Base-by-base conservation (phyloP, 2,329 filamentous ascomycete genomes). In the Leptographium flavum region DNA sequence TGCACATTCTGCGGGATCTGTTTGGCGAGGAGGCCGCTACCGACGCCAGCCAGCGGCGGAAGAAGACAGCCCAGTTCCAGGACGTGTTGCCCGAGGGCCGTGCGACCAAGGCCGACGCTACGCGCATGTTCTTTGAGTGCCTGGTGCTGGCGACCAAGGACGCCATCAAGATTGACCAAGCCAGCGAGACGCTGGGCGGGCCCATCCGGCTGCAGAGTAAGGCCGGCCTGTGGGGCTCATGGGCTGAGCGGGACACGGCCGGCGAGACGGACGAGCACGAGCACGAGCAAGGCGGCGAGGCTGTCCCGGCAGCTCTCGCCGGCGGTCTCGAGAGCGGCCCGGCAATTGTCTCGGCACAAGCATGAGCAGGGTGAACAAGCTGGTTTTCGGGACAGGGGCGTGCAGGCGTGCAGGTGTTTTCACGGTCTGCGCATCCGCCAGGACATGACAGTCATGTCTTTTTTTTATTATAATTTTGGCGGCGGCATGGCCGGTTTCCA, bases 81-180 rank as follows among this genome's bases (percentile, higher is more conserved):
- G 83, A 94, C 47, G 73, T 98, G 40, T 73, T 95, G 30, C 92
- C 92, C 0, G 86, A 94, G 63, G 67, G 72, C 52, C 76, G 74
- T 49, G 90, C 90, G 1, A 87, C 75, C 53, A 85, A 86, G 62
- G 83, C 83, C 9, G 92, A 96, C 56, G 92, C 92, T 0, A 98
- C 92, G 37, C 95, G 95, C 72, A 95, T 98, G 87, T 98, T 98
- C 68, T 98, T 98, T 56, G 92, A 98, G 65, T 82, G 92, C 45
- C 71, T 98, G 22, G 92, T 98, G 3, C 73, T 98, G 39, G 92
- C 90, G 5, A 98, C 92, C 36, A 98, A 98, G 67, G 92, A 98
- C 60, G 92, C 92, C 25, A 84, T 98, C 65, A 94, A 94, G 65
- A 87, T 96, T 23, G 90, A 96, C 60, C 92, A 98, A 63, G 74